These are phyloP conservation scores for Teratosphaeriaceae sp. DNA, from an alignment of 2,329 filamentous ascomycete species.

Conservation along the genomic window DNA sequence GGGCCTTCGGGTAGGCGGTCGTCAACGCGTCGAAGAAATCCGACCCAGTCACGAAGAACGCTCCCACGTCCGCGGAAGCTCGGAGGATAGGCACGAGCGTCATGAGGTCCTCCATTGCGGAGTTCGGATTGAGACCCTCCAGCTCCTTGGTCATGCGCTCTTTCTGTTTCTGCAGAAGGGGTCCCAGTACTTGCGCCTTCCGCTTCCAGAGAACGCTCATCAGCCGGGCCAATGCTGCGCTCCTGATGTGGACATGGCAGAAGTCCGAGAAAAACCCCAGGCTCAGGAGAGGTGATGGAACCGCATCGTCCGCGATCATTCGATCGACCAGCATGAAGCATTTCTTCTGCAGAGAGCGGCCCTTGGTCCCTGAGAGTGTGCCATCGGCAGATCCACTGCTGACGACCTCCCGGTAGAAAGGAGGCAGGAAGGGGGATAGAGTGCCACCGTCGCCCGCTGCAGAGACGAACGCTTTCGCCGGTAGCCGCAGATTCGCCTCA, in stretches of 20 bases:
- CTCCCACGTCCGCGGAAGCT: constrained; percentile 49
- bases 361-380: constrained; percentile 31
- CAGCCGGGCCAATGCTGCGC: constrained; percentile 45
- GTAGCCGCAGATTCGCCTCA: constrained; percentile 56
- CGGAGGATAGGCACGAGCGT: constrained; percentile 59
- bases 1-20: constrained; percentile 57
- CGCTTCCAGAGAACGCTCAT: constrained; percentile 48
- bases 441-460: constrained; percentile 52
- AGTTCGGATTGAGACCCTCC: constrained; percentile 54
- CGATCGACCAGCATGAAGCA: constrained; percentile 54
- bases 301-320: constrained; percentile 27
- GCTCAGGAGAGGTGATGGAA: constrained; percentile 42
- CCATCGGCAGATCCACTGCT: constrained; percentile 13
- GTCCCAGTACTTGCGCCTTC: constrained; percentile 46
- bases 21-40: constrained; percentile 78
- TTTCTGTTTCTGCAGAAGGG: constrained; percentile 54
- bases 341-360: constrained; percentile 51
- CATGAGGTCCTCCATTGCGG: constrained; percentile 42
- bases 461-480: constrained; percentile 49
- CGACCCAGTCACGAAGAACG: constrained; percentile 71
- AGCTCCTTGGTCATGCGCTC: constrained; percentile 55
- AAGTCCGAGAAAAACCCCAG: constrained; percentile 66
- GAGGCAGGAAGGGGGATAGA: constrained; percentile 56
- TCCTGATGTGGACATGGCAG: constrained; percentile 60
- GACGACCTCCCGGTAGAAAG: constrained; percentile 55